Base-by-base conservation (phyloP, 2,329 filamentous ascomycete genomes). In the Fusarium nodosum region DNA sequence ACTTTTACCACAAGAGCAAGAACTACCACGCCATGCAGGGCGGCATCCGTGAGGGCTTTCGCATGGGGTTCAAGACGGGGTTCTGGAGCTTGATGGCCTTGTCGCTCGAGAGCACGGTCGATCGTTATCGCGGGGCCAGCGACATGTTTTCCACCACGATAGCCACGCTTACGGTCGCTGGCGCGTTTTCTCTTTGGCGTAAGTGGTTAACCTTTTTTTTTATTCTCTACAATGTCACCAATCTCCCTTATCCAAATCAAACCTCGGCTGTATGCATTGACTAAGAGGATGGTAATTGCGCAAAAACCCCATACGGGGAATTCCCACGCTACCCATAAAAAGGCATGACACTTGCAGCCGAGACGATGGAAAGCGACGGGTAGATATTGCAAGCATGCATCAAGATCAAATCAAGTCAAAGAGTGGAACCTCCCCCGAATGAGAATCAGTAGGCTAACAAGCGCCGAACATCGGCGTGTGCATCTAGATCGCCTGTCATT, bases 1-100 rank as follows among this genome's bases (percentile, higher is more conserved):
- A 95, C 78, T 87, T 98, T n/a, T 99, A 99, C 80, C 95, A 98
- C 84, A 97, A 97, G 82, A 93, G 90, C 77, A 98, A 98, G 81
- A 98, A 97, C 80, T 98, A 99, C 82, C 89, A 93, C 74, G 87
- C 91, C 53, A 90, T 93, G 74, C 86, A 91, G 24, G 92, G 91
- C 8, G 95, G 92, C 1, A 82, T 97, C 20, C 88, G 88, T 54
- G 93, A 97, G 75, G 96, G 93, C 0, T 73, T 93, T 51, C 89
- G 87, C 70, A 93, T 96, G 85, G 94, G 91, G 2, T 77, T 82
- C 33, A 89, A 87, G 71, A 84, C 97, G 8, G 88, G 88, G 7
- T 82, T 91, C 46, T 94, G 94, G 87, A 92, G 89, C 4, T 86
- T 88, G 20, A 82, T 91, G 51, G 96, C 97, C 75, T 90, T 97